Percentiles rank a stretch among this genome's conserved stretches.
Conservation (phyloP, 352 stramenopile genomes). For the Pythium graminicola region DNA sequence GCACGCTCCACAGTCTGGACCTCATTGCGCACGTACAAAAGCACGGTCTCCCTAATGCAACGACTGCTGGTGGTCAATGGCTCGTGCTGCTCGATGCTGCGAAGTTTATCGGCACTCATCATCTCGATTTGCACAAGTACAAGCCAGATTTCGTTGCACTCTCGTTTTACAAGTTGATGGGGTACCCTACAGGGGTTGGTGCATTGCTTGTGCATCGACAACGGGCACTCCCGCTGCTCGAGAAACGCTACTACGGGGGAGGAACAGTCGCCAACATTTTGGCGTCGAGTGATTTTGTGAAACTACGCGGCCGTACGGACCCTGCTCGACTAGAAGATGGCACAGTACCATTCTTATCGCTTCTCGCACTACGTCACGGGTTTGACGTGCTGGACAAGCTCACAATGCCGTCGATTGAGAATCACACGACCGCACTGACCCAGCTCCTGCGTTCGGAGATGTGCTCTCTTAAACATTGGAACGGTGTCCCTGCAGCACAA, state of each 20-base stretch:
- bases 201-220: conserved; percentile 41
- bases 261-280: conserved; percentile 60
- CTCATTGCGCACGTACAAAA: conserved; percentile 36
- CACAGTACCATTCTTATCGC: conserved; percentile 60
- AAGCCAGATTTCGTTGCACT: conserved; percentile 60
- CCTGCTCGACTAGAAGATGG: conserved; percentile 45
- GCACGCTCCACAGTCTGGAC: conserved; percentile 36
- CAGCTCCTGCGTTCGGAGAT: conserved; percentile 34
- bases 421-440: conserved; percentile 44
- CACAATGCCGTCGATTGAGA: conserved; percentile 37
- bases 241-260: conserved; percentile 58
- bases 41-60: conserved; percentile 1
- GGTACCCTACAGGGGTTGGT: conserved; percentile 61
- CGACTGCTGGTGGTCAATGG: conserved; percentile 29
- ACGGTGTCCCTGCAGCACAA: conserved; percentile 34
- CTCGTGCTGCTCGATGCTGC: conserved; percentile 66
- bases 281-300: conserved; percentile 31
- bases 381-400: conserved; percentile 40
- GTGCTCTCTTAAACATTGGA: conserved; percentile 42
- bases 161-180: conserved; percentile 85
- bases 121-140: conserved; percentile 39
- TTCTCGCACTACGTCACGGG: conserved; percentile 50
- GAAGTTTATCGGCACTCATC: conserved; percentile 54
- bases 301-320: conserved; percentile 25
- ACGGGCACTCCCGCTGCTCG: conserved; percentile 34